phyloP scores from a whole-genome alignment of 2,329 filamentous ascomycete species.

The Amauroascus niger region DNA sequence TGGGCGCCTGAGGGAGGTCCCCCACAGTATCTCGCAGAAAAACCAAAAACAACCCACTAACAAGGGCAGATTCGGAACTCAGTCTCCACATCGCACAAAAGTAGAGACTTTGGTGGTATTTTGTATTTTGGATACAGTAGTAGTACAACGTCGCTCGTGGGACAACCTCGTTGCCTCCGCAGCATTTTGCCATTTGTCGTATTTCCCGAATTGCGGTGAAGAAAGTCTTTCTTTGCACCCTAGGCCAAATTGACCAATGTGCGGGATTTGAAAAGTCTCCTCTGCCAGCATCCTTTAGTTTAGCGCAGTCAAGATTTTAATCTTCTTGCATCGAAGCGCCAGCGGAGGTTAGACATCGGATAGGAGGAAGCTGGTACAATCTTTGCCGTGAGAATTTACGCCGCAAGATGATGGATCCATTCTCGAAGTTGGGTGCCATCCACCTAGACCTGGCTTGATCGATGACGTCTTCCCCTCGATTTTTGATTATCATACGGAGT shows the following conservation, averaged over 20 bases:
- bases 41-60: not conserved
- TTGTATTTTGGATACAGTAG: not conserved
- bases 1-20: not conserved
- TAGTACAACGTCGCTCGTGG: not conserved
- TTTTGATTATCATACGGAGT: not conserved
- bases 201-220: constrained; percentile 6
- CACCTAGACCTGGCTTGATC: not conserved
- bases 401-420: not conserved
- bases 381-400: not conserved
- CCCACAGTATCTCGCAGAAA: not conserved
- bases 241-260: not conserved
- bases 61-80: not conserved
- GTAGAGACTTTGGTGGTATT: not conserved
- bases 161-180: constrained; percentile 1
- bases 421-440: not conserved
- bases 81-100: not conserved
- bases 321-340: not conserved
- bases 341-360: not conserved
- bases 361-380: not conserved
- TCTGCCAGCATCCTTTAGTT: not conserved
- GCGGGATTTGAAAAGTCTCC: not conserved
- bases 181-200: not conserved
- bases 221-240: not conserved
- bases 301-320: not conserved
- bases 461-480: not conserved